Conservation (phyloP, 2,329 filamentous ascomycete genomes). For the Pyricularia pennisetigena region DNA sequence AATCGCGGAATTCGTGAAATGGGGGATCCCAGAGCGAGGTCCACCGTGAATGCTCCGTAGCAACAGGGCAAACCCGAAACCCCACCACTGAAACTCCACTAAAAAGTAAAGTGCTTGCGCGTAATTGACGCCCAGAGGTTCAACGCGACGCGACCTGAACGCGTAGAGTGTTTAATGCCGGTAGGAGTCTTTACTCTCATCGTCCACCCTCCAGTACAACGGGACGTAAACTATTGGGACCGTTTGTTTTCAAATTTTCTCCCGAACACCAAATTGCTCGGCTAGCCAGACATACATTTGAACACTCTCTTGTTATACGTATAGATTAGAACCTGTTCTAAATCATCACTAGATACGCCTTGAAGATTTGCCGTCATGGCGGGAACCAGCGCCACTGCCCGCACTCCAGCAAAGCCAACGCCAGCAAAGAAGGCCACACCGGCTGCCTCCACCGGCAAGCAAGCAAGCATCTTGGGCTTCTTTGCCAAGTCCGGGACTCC, state of each 20-base stretch:
- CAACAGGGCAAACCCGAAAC: not conserved
- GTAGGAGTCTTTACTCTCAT: not conserved
- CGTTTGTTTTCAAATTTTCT: not conserved
- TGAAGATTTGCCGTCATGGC: constrained; percentile 12
- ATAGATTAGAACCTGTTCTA: not conserved
- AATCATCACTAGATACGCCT: not conserved
- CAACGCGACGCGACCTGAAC: not conserved
- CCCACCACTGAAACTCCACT: not conserved
- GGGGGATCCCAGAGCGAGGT: not conserved
- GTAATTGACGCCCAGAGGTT: not conserved
- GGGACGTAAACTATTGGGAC: not conserved
- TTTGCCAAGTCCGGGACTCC: constrained; percentile 50
- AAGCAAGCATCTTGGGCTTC: constrained; percentile 71
- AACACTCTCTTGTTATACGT: not conserved
- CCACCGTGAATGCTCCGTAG: not conserved
- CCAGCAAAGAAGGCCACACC: constrained; percentile 29
- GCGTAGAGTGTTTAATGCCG: not conserved
- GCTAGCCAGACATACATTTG: not conserved
- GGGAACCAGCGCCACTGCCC: constrained; percentile 17
- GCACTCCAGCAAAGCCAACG: constrained; percentile 25
- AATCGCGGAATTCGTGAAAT: not conserved
- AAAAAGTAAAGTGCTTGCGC: not conserved
- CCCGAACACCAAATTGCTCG: not conserved
- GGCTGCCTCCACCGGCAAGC: constrained; percentile 40
- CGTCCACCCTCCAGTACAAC: not conserved